Evolutionary conservation across 345 rosid species (phyloP).

Genomic region (Iberis pinnata): DNA sequence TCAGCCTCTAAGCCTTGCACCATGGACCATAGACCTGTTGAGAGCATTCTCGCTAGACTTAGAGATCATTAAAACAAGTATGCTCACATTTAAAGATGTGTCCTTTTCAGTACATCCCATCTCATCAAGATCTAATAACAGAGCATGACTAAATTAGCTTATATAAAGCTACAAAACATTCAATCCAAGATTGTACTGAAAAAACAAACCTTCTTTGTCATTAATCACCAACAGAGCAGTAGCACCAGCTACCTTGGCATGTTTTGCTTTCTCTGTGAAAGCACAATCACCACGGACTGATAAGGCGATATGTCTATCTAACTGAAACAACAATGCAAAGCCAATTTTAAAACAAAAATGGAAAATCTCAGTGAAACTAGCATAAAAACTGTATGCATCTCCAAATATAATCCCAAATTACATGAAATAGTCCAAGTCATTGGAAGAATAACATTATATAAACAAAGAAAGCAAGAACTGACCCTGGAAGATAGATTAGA

Average conservation of each 20-base stretch:
- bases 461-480: slow-evolving; percentile 1
- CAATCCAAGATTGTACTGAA: slow-evolving; percentile 11
- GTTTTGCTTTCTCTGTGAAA: slow-evolving; percentile 60
- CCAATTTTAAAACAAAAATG: too few relatives aligned
- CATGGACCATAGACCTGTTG: slow-evolving; percentile 48
- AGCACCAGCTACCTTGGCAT: slow-evolving; percentile 79
- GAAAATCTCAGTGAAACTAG: too few relatives aligned
- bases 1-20: too few relatives aligned
- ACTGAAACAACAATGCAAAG: too few relatives aligned
- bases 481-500: slow-evolving; percentile 65
- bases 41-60: slow-evolving; percentile 65
- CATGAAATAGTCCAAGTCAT: not conserved
- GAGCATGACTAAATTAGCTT: not conserved
- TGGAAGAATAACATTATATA: not conserved
- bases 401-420: too few relatives aligned
- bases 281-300: slow-evolving; percentile 73
- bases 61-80: slow-evolving; percentile 70
- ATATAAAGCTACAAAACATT: not conserved
- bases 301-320: slow-evolving; percentile 54
- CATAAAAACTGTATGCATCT: too few relatives aligned
- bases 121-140: slow-evolving; percentile 54
- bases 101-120: slow-evolving; percentile 67
- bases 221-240: slow-evolving; percentile 71
- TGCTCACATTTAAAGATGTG: slow-evolving; percentile 50
- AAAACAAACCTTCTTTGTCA: slow-evolving; percentile 61